Conservation (phyloP, 2,329 filamentous ascomycete genomes). For the Ceratocystis lukuohia region DNA sequence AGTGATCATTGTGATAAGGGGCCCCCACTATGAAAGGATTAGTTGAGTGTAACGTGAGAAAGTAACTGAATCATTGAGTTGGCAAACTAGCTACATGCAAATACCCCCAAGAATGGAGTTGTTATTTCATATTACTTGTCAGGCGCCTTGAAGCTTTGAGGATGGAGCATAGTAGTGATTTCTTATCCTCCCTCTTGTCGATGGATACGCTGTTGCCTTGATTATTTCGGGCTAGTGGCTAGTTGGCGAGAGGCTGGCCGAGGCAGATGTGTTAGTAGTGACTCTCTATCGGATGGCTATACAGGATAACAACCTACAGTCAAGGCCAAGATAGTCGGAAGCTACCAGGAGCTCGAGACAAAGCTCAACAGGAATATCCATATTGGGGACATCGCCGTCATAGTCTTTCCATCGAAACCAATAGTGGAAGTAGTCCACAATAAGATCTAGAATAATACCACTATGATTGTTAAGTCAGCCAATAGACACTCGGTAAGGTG, state of each 20-base stretch:
- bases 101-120: neutral
- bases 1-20: neutral
- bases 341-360: conserved; percentile 67
- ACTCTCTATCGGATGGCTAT: neutral
- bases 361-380: conserved; percentile 67
- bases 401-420: conserved; percentile 68
- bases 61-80: no score
- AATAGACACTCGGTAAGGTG: neutral
- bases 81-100: neutral
- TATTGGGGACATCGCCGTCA: conserved; percentile 62
- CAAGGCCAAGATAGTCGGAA: conserved; percentile 61
- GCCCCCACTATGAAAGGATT: neutral
- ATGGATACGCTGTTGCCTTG: neutral
- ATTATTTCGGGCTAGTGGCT: neutral
- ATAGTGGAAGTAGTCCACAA: conserved; percentile 75
- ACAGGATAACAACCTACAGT: conserved; percentile 24
- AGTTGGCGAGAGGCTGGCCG: conserved; percentile 5
- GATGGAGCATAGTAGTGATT: no score
- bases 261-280: neutral
- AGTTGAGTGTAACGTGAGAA: neutral
- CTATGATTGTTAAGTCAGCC: conserved; percentile 31
- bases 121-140: neutral
- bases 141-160: no score
- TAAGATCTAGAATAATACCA: conserved; percentile 61
- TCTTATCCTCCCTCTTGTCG: no score